Evolutionary conservation across 192 early-diverging fungal species (phyloP).

Genomic region (Cladochytrium replicatum): DNA sequence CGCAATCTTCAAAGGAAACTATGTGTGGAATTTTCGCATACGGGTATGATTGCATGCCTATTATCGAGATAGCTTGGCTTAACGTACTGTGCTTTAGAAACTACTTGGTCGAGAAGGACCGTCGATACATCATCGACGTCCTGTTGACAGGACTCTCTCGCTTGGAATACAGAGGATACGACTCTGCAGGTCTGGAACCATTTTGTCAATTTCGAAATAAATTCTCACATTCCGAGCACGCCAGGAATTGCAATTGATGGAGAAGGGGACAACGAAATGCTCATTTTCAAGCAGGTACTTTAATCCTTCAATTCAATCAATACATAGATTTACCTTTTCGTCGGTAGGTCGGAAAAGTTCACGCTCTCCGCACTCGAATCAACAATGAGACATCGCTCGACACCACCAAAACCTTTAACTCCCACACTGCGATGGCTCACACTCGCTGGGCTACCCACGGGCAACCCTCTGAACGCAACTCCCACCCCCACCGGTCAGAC

Average conservation of each 20-base stretch:
- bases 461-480: conserved; percentile 85
- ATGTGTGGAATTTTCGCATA: conserved; percentile 17
- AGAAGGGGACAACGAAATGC: conserved; percentile 56
- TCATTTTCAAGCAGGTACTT: conserved; percentile 68
- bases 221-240: neutral
- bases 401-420: conserved; percentile 70
- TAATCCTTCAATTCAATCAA: neutral
- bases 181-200: conserved; percentile 70
- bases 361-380: conserved; percentile 73
- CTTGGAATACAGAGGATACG: conserved; percentile 97
- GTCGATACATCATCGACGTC: conserved; percentile 77
- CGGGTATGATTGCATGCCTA: too few species aligned
- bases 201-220: conserved; percentile 6
- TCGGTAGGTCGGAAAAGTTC: conserved; percentile 82
- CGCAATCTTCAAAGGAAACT: too few species aligned
- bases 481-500: conserved; percentile 94
- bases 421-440: conserved; percentile 93
- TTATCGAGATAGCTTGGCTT: too few species aligned
- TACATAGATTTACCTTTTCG: conserved; percentile 1
- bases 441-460: conserved; percentile 99
- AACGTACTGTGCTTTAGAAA: too few species aligned
- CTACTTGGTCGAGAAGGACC: conserved; percentile 75
- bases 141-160: conserved; percentile 86
- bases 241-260: conserved; percentile 86
- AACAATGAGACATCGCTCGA: conserved; percentile 58